Base-by-base conservation (phyloP, 306 rosid species). In the Ammopiptanthus mongolicus region DNA sequence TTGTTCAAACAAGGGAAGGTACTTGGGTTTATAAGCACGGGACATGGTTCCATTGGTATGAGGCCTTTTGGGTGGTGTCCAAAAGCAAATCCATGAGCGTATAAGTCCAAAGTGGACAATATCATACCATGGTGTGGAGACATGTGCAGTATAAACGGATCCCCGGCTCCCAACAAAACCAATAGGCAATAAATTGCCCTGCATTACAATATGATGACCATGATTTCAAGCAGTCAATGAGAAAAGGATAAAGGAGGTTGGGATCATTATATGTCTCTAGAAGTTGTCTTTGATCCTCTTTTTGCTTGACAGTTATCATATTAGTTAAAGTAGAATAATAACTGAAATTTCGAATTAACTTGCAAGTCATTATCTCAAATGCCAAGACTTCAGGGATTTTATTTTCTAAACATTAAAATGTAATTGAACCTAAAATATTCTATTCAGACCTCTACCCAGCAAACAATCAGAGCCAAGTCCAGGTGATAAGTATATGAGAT, bases 231-330 rank as follows among this genome's bases (percentile, higher is more conserved):
- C 8, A 33, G 28, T 23, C 66, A 59, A 17, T 18, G 31, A 47
- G 76, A 47, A 74, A 80, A 58, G 15, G 58, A 48, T 47, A 55
- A 74, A 36, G 69, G 47, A 73, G 67, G 50, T 58, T 58, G 64
- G 68, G 74, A 74, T 66, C 71, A 73, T 47, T 44, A n/a, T 44
- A 55, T 33, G 25, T 56, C 37, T 55, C 14, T 34, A 79, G 67
- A 73, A 48, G 80, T 19, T 5, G 13, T 17, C 46, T 73, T 65
- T 63, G 33, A 46, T 47, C 55, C 17, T 51, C 29, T 63, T 52
- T 52, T 56, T 53, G 25, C 15, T 21, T 25, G 47, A 63, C 37
- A 13, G 31, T 29, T 53, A 31, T 55, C 39, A 15, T 73, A 8
- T 11, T 57, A 46, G 75, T 48, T 65, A 48, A 37, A 31, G 41